Base-by-base conservation (phyloP, 768 basidiomycete species). In the Russula sp. region DNA sequence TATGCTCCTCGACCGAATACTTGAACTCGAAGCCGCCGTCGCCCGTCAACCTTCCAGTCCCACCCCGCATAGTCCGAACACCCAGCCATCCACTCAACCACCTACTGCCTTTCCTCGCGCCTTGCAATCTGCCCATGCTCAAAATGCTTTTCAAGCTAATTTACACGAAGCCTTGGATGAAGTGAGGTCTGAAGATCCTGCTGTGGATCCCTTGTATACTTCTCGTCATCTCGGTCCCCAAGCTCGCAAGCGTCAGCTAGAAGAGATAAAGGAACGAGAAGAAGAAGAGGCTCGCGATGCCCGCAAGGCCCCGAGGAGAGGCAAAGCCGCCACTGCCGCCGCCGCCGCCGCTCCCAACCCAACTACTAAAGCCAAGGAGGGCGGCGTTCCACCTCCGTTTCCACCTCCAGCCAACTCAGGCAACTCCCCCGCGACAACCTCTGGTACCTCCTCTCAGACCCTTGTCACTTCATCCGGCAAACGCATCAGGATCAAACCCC, bases 1-100 rank as follows among this genome's bases (percentile, higher is more conserved):
- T 59, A 70, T 77, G 54, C 75, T 86, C 39, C 74, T 85, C 11
- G 81, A 85, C 65, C 83, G 84, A 32, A 84, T 88, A 65, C 75
- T 78, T 63, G 86, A 85, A 63, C 78, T 88, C 34, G 84, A 88
- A 70, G 70, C 59, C 34, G 67, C 64, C 57, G 68, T 68, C 69
- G 34, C 77, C 77, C 61, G 72, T 75, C 34, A 75, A 72, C 57
- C 68, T 71, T 18, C 53, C 59, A 67, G 54, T 70, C 67, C 69
- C 35, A 31, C 54, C 27, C 58, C 58, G 14, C 63, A 55, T 34
- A 64, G 49, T 68, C 27, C 55, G 59, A 62, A 59, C 66, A 32
- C 55, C 73, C 53, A 69, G 35, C 60, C 54, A 20, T 68, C 70
- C 3, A 48, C 72, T 18, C 77, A 78, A 51, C 77, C 78, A 9